These are phyloP conservation scores for Boehmeria nivea DNA, from an alignment of 306 rosid species.

Conservation along the genomic window DNA sequence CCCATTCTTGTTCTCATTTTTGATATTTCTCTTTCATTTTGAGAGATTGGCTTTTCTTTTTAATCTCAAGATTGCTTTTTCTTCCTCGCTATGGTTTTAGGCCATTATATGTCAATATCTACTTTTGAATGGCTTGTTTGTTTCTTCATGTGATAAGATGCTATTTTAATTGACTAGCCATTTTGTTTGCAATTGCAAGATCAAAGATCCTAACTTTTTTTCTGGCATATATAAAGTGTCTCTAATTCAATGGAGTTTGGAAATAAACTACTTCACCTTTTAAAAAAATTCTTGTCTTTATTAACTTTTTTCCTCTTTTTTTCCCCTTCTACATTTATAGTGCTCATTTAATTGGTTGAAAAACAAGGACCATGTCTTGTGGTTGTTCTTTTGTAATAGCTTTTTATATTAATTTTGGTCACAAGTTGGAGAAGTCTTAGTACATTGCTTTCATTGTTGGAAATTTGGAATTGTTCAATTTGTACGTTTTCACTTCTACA, in stretches of 20 bases:
- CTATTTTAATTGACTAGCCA: conserved; percentile 16
- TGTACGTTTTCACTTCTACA: neutral
- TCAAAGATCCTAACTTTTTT: conserved; percentile 9
- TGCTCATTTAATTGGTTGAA: conserved; percentile 20
- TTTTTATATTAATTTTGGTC: neutral
- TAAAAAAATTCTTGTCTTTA: conserved; percentile 8
- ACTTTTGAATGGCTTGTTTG: conserved; percentile 1
- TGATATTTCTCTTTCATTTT: conserved; percentile 11
- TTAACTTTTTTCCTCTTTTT: neutral
- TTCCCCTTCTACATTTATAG: neutral
- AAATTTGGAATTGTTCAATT: neutral
- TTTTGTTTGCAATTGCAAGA: conserved; percentile 13
- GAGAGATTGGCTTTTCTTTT: conserved; percentile 26
- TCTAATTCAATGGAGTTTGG: conserved; percentile 14
- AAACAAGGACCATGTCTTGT: conserved; percentile 18
- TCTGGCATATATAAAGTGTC: conserved; percentile 11
- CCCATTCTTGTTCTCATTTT: conserved; percentile 20
- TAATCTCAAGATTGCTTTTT: conserved; percentile 7
- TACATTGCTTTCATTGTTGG: neutral
- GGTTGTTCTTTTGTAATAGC: conserved; percentile 3
- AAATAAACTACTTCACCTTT: conserved; percentile 10
- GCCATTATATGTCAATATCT: neutral
- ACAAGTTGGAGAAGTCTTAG: neutral
- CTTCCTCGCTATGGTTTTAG: neutral
- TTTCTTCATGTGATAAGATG: conserved; percentile 19